phyloP scores from a whole-genome alignment of 192 early-diverging fungal species.

The Umbelopsis ramanniana region DNA sequence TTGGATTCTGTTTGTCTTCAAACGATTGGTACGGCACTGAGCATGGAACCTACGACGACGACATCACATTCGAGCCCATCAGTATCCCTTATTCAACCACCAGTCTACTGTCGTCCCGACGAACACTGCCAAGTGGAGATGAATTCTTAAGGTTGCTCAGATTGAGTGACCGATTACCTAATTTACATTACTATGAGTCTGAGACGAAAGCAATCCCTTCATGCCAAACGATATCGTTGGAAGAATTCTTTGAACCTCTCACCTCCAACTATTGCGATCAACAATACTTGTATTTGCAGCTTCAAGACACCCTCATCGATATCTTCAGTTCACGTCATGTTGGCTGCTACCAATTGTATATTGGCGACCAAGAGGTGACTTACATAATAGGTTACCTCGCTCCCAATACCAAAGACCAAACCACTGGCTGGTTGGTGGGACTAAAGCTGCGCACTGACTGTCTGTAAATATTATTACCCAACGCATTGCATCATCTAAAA shows the following conservation, averaged over 20 bases:
- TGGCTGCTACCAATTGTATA: conserved; percentile 3
- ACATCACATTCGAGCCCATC: background rate
- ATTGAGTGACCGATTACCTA: background rate
- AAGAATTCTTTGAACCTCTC: conserved; percentile 16
- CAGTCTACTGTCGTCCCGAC: background rate
- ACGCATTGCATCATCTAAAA: too few species aligned
- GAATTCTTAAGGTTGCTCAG: conserved; percentile 3
- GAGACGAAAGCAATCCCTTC: background rate
- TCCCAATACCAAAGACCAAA: background rate
- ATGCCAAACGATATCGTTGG: background rate
- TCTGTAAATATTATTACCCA: too few species aligned
- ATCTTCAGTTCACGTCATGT: conserved; percentile 13
- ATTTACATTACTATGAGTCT: background rate
- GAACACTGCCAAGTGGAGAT: background rate
- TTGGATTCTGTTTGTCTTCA: conserved; percentile 4
- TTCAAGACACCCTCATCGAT: conserved; percentile 12
- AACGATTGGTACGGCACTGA: background rate
- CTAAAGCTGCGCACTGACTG: conserved; percentile 1
- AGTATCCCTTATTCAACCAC: conserved; percentile 5
- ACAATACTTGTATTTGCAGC: conserved; percentile 10
- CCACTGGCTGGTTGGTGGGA: background rate
- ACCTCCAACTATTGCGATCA: conserved; percentile 17
- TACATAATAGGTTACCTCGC: conserved; percentile 1
- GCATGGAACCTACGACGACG: background rate
- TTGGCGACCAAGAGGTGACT: conserved; percentile 4